Base-by-base conservation (phyloP, 164 flowering plant genomes). In the Hamamelis virginiana region DNA sequence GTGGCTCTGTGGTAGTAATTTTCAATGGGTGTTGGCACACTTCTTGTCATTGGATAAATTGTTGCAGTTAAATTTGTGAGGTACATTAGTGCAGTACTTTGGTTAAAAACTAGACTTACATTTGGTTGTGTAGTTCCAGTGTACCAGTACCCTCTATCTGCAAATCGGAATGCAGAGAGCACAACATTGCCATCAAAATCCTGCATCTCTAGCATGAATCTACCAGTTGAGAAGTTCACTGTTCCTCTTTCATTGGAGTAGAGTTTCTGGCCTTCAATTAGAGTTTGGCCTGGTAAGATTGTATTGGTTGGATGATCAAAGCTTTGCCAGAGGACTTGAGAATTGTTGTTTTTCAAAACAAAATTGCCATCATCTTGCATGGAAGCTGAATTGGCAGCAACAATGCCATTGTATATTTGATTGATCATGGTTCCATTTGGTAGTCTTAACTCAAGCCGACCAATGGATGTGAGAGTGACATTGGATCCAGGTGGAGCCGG, bases 1-100 rank as follows among this genome's bases (percentile, higher is more conserved):
- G 52, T 60, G 5, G 62, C 69, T 18, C 72, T 65, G 70, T 74
- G 73, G 43, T 74, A 74, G 57, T 74, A 74, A 59, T 65, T 62
- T 60, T 43, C 46, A 22, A 65, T 27, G 3, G 73, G 77, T 11
- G 62, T 27, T 0, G 66, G 72, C n/a, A n/a, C n/a, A n/a, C n/a
- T n/a, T n/a, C n/a, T n/a, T n/a, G n/a, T n/a, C n/a, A n/a, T n/a
- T n/a, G n/a, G n/a, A n/a, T n/a, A n/a, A n/a, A n/a, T n/a, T n/a
- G n/a, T n/a, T n/a, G n/a, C n/a, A n/a, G n/a, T n/a, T n/a, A n/a
- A n/a, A n/a, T n/a, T n/a, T 16, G 3, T 44, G n/a, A 58, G 56
- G 15, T 64, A 60, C 45, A 65, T 28, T 1, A 65, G 59, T 50
- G 65, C 47, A n/a, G 72, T 69, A 21, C 46, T 59, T 46, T 25